phyloP scores from a whole-genome alignment of 306 rosid species.

The Trifolium repens region DNA sequence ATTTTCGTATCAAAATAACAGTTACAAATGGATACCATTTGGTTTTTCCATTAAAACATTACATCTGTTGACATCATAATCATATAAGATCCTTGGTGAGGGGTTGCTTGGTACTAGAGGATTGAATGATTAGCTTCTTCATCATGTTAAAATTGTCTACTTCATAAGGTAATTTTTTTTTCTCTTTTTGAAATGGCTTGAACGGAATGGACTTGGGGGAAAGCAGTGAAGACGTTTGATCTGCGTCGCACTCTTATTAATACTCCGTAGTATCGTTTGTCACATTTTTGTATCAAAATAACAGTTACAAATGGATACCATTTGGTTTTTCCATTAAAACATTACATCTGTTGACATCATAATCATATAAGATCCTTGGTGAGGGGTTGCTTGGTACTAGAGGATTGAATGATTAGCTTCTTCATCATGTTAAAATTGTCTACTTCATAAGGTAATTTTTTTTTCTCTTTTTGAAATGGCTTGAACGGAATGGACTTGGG shows the following conservation, averaged over 20 bases:
- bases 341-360: background rate
- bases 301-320: background rate
- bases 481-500: constrained; percentile 47
- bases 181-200: no score
- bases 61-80: background rate
- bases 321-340: background rate
- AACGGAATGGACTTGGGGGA: constrained; percentile 45
- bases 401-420: background rate
- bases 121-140: background rate
- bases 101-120: background rate
- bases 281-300: constrained; percentile 27
- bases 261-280: background rate
- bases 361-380: background rate
- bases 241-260: constrained; percentile 17
- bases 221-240: constrained; percentile 30
- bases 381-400: background rate
- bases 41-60: background rate
- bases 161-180: no score
- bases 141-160: background rate
- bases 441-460: background rate
- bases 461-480: no score
- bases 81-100: background rate
- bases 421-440: background rate
- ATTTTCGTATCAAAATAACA: constrained; percentile 26
- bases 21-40: background rate